These are phyloP conservation scores for Hondaea fermentalgiana DNA, from an alignment of 108 stramenopile genomes.

Conservation along the genomic window DNA sequence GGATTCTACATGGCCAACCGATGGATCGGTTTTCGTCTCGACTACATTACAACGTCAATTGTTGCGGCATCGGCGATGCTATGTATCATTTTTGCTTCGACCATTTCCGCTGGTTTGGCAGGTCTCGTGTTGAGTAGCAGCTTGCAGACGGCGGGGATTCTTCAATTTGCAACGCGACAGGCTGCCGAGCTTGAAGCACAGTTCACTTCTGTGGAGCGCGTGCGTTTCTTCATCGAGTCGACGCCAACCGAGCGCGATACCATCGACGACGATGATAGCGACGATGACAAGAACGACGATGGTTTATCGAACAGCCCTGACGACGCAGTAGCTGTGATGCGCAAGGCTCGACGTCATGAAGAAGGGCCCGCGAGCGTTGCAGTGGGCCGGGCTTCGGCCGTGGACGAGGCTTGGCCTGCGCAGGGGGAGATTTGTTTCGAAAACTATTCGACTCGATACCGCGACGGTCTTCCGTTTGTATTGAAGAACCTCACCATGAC, in stretches of 20 bases:
- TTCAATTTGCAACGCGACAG: conserved; percentile 12
- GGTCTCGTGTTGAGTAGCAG: not conserved
- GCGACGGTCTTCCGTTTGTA: not conserved
- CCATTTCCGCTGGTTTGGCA: not conserved
- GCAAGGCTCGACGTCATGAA: not conserved
- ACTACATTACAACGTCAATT: not conserved
- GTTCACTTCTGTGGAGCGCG: conserved; percentile 31
- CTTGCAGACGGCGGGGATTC: not conserved
- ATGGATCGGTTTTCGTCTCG: not conserved
- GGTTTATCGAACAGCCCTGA: not conserved
- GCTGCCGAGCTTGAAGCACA: conserved; percentile 21
- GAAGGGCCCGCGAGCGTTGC: not conserved
- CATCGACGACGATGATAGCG: not conserved
- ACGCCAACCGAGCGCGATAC: not conserved
- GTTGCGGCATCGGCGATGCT: not conserved
- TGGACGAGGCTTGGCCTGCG: conserved; percentile 4
- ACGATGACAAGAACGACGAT: not conserved
- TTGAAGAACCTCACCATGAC: conserved; percentile 2
- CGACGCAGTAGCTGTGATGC: too few species aligned
- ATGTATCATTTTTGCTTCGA: not conserved
- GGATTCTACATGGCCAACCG: not conserved
- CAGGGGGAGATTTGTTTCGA: not conserved
- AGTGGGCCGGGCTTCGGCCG: not conserved
- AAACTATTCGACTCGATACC: not conserved
- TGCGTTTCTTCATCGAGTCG: conserved; percentile 12